Evolutionary conservation across 73 alveolate genomes (phyloP), one percentile per base, ranked within the genome.

Genomic region (Symbiodinium pilosum): DNA sequence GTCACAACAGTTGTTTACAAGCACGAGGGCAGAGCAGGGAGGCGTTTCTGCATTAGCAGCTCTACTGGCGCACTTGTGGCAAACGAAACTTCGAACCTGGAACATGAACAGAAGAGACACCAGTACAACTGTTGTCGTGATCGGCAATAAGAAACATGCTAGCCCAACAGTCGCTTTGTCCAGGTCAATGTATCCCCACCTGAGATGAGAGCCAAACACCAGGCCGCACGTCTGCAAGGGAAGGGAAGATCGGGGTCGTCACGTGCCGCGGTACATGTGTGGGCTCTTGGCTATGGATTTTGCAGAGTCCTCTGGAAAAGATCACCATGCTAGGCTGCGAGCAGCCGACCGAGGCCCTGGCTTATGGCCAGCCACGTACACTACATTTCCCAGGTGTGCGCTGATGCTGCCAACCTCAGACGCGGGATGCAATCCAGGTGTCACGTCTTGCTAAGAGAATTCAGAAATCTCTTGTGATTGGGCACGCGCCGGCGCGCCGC

Each of bases 41-140:
- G n/a, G n/a, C n/a, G n/a, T n/a, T n/a, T n/a, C n/a, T n/a, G n/a
- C n/a, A n/a, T n/a, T n/a, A n/a, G n/a, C n/a, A n/a, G n/a, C n/a
- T n/a, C n/a, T n/a, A n/a, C n/a, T n/a, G 77, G 97, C 40, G 88
- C 97, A 91, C 97, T 91, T 91, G 97, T 69, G 77, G 97, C 97
- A 91, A 11, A 26, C 30, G 51, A 68, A 91, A 83, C 83, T 54
- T 7, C 97, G 87, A n/a, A 88, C 97, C 97, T 91, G 75, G 56
- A 39, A 36, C 75, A 28, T 20, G 20, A 26, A 30, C 56, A 20
- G 34, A 36, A 36, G 26, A 43, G 43, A 40, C 54, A 30, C 11
- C 30, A 14, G 38, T 30, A 26, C 38, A 64, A 64, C 77, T 7
- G 40, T 36, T 24, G 21, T 32, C 2, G 59, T 47, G n/a, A n/a